Base-by-base conservation (phyloP, 208 protist genomes). In the Acanthamoeba royreba region DNA sequence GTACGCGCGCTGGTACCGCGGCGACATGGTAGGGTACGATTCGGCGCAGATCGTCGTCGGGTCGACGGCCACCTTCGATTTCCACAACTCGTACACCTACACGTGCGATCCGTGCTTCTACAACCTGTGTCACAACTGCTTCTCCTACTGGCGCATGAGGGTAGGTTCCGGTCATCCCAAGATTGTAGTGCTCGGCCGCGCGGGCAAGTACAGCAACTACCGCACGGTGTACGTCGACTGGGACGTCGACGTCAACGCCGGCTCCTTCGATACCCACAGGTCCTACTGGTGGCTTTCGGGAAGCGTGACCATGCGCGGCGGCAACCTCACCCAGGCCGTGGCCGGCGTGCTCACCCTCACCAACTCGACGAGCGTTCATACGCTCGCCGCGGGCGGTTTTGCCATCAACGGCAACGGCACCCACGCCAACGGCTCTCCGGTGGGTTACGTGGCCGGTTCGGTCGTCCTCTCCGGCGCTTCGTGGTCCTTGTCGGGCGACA, bases 161-260 rank as follows among this genome's bases (percentile, higher is more conserved):
- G 83, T 69, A 35, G 83, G 38, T 38, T 74, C 40, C 45, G 52
- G 31, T 28, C 31, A 45, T 40, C 85, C 85, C 55, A 91, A 47
- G 61, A 74, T 91, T 55, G 55, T 91, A 4, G 85, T 91, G 35
- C 47, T 74, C 15, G 85, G 85, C 85, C 42, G 45, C 15, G 13
- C 28, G 85, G 61, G 43, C 85, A 91, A 91, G 61, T 47, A 74
- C 55, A 35, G 15, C 55, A 91, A 91, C 85, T 91, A 91, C 85
- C 85, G 85, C 85, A 91, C 85, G 52, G 53, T 72, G 31, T 72
- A 91, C 85, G 31, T 91, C 42, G 52, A 72, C 55, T 91, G 85
- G 85, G 43, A 72, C 61, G 38, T 91, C 31, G 85, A 91, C 61
- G 53, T 91, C 61, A 74, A 91, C 85, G 52, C 22, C 53, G 85